Conservation (phyloP, 768 basidiomycete species). For the Cystobasidium onofrii region DNA sequence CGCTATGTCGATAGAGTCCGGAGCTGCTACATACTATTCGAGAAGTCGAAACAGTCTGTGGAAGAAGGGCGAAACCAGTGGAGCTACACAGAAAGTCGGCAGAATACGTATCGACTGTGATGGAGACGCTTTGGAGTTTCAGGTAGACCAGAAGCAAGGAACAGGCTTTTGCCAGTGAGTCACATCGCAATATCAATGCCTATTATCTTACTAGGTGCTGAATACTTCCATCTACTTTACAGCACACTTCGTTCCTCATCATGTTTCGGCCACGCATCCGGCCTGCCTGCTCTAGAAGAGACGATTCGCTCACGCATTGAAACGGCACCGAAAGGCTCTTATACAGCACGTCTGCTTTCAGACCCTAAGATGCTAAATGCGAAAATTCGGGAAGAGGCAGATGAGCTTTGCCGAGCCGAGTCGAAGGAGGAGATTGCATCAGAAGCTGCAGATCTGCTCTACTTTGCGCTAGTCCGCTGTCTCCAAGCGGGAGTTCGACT, state of each 20-base stretch:
- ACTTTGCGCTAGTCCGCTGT: conserved; percentile 65
- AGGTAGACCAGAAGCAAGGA: conserved; percentile 63
- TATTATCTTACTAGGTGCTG: background rate
- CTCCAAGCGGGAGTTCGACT: conserved; percentile 60
- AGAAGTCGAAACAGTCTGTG: conserved; percentile 82
- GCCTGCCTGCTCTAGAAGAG: conserved; percentile 69
- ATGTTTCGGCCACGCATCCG: conserved; percentile 78
- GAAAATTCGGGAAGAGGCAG: conserved; percentile 97
- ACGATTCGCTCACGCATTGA: conserved; percentile 64
- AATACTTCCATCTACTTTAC: background rate
- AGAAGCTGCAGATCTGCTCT: conserved; percentile 88
- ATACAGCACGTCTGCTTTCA: conserved; percentile 76
- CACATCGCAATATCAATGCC: background rate
- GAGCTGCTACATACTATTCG: conserved; percentile 91
- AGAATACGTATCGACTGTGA: conserved; percentile 84
- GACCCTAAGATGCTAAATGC: conserved; percentile 72
- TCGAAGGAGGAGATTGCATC: conserved; percentile 76
- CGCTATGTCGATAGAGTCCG: conserved; percentile 73
- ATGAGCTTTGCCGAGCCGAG: conserved; percentile 73
- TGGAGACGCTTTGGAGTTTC: conserved; percentile 80
- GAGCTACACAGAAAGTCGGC: conserved; percentile 79
- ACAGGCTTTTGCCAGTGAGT: conserved; percentile 69
- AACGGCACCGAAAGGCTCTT: conserved; percentile 79
- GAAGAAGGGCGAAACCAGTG: conserved; percentile 94
- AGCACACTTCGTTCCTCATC: conserved; percentile 43